Base-by-base conservation (phyloP, 441 rosid genomes). In the Flueggea neowawraea region DNA sequence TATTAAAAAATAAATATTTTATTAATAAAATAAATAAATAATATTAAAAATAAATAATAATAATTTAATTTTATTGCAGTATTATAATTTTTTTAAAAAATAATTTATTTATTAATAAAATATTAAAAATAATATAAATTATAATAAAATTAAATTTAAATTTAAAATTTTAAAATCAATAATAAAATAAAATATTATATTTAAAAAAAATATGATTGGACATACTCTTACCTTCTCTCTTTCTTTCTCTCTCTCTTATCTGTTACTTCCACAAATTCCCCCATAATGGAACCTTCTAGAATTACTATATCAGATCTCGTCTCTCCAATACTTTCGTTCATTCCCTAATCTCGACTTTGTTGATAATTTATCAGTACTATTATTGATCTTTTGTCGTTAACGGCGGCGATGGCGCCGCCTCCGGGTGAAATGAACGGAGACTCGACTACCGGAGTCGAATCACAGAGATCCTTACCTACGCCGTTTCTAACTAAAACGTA, bases 401-500 rank as follows among this genome's bases (percentile, higher is more conserved):
- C 28, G 31, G 32, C 57, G 63, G 64, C 51, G 54, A 61, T 57
- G 77, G 33, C 16, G 72, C 71, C 82, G 32, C 77, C 80, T 44
- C 64, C 64, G 64, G 80, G 71, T 12, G 89, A 81, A 60, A 81
- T 68, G 54, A 75, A 81, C 62, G 76, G 77, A 5, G 82, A 71
- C 15, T 61, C 75, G 9, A 60, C 79, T 5, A 60, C 69, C 0
- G 73, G 65, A 13, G 10, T 8, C 39, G 98, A 89, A 15, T 75
- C 93, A 0, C 89, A 83, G 75, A 80, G 91, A 65, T 76, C 91
- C 12, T 67, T 88, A 5, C 98, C 97, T 39, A 92, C 98, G 43
- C 98, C 97, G 56, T 93, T 93, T 70, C 66, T 93, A 44, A 87
- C 87, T 0, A 93, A 93, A 72, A 93, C 98, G 5, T 93, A 80